Conservation (phyloP, 495 filamentous ascomycete genomes). For the Penicillium lagena region DNA sequence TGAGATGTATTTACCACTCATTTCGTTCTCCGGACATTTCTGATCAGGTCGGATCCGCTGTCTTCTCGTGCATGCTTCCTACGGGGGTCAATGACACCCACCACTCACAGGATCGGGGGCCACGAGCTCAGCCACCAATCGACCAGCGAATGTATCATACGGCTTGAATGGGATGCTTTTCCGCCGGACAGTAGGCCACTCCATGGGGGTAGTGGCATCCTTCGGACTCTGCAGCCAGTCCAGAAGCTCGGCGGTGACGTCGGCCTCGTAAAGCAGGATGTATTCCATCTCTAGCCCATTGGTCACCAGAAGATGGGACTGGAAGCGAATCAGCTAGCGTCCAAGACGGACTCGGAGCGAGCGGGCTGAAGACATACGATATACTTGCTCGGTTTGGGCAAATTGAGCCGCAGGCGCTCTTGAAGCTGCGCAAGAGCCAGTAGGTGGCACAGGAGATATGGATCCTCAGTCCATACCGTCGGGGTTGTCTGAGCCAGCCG, state of each 20-base stretch:
- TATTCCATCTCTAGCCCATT: slow-evolving; percentile 3
- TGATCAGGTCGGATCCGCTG: no score
- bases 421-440: slow-evolving; percentile 14
- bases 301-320: slow-evolving; percentile 14
- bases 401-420: neutral
- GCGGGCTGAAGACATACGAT: no score
- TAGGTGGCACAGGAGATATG: slow-evolving; percentile 12
- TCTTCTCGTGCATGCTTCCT: no score
- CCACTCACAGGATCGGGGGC: no score
- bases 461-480: slow-evolving; percentile 12
- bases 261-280: slow-evolving; percentile 11
- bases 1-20: no score
- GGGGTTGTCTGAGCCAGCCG: slow-evolving; percentile 5
- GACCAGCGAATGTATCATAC: slow-evolving; percentile 6
- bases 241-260: slow-evolving; percentile 10
- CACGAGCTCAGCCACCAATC: no score
- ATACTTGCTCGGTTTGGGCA: no score
- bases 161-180: slow-evolving; percentile 10
- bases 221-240: slow-evolving; percentile 4
- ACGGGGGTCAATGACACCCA: no score
- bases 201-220: neutral
- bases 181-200: slow-evolving; percentile 4
- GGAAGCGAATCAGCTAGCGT: neutral
- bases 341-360: no score
- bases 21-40: no score